Percentiles rank a stretch among this genome's conserved stretches.
phyloP scores from a whole-genome alignment of 768 basidiomycete genomes.

The Rubroboletus satanas region DNA sequence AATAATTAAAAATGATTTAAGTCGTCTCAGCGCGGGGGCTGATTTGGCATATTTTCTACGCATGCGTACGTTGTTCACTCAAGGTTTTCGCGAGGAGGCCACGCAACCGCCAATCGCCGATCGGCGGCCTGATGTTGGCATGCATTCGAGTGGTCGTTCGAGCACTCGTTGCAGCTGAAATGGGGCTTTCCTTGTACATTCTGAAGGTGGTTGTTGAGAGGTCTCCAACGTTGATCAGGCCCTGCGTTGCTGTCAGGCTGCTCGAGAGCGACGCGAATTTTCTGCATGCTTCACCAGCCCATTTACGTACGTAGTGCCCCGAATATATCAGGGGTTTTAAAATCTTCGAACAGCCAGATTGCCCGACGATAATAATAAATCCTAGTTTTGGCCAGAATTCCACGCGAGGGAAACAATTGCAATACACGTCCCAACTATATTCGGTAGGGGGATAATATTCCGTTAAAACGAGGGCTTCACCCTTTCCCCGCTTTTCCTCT shows the following conservation, averaged over 20 bases:
- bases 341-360: slow-evolving; percentile 47
- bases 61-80: slow-evolving; percentile 5
- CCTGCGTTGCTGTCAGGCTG: slow-evolving; percentile 14
- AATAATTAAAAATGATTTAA: neutral
- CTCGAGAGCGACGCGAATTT: slow-evolving; percentile 31
- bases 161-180: slow-evolving; percentile 1
- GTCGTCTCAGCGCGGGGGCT: neutral
- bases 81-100: slow-evolving; percentile 20
- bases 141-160: slow-evolving; percentile 1
- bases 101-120: slow-evolving; percentile 32
- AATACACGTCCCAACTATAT: slow-evolving; percentile 64
- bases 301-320: slow-evolving; percentile 61
- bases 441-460: slow-evolving; percentile 63
- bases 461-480: slow-evolving; percentile 71
- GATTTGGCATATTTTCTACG: neutral
- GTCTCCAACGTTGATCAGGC: slow-evolving; percentile 13
- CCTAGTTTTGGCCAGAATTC: slow-evolving; percentile 52
- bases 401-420: slow-evolving; percentile 65
- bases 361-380: slow-evolving; percentile 55
- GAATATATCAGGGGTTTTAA: slow-evolving; percentile 57
- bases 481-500: slow-evolving; percentile 61
- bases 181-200: neutral
- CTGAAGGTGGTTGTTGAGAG: neutral
- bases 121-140: slow-evolving; percentile 16
- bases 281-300: slow-evolving; percentile 26